phyloP scores from a whole-genome alignment of 2,329 filamentous ascomycete species.

The Emmonsia crescens region DNA sequence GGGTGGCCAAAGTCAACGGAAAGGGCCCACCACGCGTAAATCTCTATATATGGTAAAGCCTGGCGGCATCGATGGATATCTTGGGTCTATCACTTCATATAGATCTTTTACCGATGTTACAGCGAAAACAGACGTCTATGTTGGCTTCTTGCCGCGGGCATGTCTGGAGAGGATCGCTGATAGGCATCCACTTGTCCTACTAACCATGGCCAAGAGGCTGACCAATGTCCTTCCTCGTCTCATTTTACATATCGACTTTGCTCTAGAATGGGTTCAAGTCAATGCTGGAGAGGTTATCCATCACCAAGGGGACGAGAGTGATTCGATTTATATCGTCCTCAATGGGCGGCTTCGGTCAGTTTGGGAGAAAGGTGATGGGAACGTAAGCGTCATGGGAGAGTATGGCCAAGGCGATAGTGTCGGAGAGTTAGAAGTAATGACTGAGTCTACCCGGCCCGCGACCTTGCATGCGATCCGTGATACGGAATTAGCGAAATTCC shows the following conservation, averaged over 20 bases:
- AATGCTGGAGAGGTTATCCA: conserved; percentile 91
- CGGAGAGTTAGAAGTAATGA: conserved; percentile 92
- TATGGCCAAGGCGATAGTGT: conserved; percentile 97
- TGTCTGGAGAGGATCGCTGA: conserved; percentile 89
- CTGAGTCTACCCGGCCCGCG: conserved; percentile 79
- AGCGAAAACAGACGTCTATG: conserved; percentile 96
- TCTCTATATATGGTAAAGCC: conserved; percentile 89
- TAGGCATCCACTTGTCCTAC: conserved; percentile 75
- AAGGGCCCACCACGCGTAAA: conserved; percentile 42
- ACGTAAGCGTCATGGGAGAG: conserved; percentile 77
- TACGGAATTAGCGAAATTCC: conserved; percentile 92
- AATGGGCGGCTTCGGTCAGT: conserved; percentile 84
- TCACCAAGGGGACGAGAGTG: conserved; percentile 87
- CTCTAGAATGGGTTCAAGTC: conserved; percentile 95
- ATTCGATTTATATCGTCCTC: conserved; percentile 95
- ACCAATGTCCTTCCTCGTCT: conserved; percentile 80
- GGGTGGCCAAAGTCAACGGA: conserved; percentile 24
- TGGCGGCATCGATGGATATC: conserved; percentile 84
- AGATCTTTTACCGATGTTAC: conserved; percentile 93
- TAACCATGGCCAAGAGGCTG: conserved; percentile 92
- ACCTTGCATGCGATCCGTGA: conserved; percentile 94
- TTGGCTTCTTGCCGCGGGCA: conserved; percentile 79
- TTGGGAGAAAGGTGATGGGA: conserved; percentile 67
- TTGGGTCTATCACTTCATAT: conserved; percentile 89
- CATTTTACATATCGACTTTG: conserved; percentile 95